phyloP scores from a whole-genome alignment of 306 rosid species.

The Quercus variabilis region DNA sequence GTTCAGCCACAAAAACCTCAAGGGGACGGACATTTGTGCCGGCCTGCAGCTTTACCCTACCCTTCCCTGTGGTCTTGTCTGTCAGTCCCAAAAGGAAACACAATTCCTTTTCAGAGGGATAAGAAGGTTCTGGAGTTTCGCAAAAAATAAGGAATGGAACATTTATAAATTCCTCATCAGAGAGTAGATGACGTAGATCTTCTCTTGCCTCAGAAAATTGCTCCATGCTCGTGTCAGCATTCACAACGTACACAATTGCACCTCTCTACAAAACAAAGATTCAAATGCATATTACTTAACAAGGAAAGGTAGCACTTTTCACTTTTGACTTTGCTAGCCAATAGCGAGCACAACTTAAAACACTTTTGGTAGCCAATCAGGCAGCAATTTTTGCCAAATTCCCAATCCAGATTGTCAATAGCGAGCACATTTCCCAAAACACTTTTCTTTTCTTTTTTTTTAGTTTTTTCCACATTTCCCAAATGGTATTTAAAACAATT shows the following conservation, averaged over 20 bases:
- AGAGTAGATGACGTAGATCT: slow-evolving; percentile 74
- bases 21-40: slow-evolving; percentile 73
- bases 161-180: slow-evolving; percentile 57
- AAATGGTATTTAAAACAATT: background rate
- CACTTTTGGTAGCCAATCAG: background rate
- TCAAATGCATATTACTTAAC: background rate
- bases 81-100: slow-evolving; percentile 63
- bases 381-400: background rate
- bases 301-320: background rate
- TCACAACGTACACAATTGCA: slow-evolving; percentile 77
- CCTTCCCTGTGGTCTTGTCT: slow-evolving; percentile 89
- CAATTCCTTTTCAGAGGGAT: slow-evolving; percentile 76
- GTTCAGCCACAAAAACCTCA: slow-evolving; percentile 88
- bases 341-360: background rate
- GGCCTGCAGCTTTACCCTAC: slow-evolving; percentile 57
- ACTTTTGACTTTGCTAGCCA: background rate
- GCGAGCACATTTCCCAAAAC: too few relatives aligned
- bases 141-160: slow-evolving; percentile 83
- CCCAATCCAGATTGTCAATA: background rate
- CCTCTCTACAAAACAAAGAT: slow-evolving; percentile 49
- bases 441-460: background rate
- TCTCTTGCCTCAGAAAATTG: slow-evolving; percentile 69
- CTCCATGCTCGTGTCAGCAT: slow-evolving; percentile 64
- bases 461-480: background rate
- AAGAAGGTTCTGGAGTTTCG: slow-evolving; percentile 67